Percentiles rank a stretch among this genome's conserved stretches.
Conservation (phyloP, 2,329 filamentous ascomycete genomes). For the Cladosporium sp. region DNA sequence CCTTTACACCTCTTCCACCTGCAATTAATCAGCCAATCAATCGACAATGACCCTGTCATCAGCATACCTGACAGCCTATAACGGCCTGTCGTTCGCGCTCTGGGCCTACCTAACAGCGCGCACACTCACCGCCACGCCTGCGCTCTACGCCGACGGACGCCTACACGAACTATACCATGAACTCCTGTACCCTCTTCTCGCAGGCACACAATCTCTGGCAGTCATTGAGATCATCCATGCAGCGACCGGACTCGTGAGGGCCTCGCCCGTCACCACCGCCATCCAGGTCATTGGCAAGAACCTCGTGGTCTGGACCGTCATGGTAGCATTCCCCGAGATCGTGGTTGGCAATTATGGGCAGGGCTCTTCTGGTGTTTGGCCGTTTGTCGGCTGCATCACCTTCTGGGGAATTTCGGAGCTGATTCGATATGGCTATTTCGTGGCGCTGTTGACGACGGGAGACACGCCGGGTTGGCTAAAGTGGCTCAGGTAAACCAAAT, state of each 20-base stretch:
- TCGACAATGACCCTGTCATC: neutral
- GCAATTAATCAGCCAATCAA: neutral
- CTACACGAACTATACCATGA: neutral
- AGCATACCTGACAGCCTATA: neutral
- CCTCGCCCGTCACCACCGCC: neutral
- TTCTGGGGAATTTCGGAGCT: conserved; percentile 1
- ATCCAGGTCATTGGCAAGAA: conserved; percentile 4
- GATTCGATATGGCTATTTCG: conserved; percentile 1
- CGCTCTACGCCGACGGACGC: neutral
- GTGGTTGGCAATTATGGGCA: neutral
- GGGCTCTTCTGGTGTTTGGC: neutral
- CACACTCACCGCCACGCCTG: neutral
- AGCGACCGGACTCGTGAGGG: neutral
- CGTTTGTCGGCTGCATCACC: neutral
- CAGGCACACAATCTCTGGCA: neutral
- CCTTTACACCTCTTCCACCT: neutral
- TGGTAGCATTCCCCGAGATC: neutral
- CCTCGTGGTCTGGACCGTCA: conserved; percentile 4
- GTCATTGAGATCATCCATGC: neutral
- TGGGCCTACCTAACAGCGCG: neutral
- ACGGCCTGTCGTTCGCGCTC: neutral
- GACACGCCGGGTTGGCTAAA: neutral
- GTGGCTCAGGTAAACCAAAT: neutral
- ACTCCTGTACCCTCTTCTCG: neutral
- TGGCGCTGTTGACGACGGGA: neutral